These are phyloP conservation scores for Amphibolis antarctica DNA, from an alignment of 106 monocot species.

Conservation along the genomic window DNA sequence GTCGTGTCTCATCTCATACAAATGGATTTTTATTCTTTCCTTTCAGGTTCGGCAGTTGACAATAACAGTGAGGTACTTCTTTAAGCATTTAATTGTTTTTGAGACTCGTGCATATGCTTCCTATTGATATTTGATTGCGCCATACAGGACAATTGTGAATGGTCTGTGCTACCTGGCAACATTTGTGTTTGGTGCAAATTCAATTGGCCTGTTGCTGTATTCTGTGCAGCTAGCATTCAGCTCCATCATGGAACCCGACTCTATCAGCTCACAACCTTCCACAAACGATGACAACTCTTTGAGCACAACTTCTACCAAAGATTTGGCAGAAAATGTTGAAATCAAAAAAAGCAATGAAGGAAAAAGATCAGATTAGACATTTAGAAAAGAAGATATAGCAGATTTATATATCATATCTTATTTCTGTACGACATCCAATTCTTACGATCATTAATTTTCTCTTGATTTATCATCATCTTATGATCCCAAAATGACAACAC, in stretches of 20 bases:
- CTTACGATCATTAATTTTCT: too few relatives aligned
- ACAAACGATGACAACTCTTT: slow-evolving; percentile 11
- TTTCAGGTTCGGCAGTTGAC: slow-evolving; percentile 86
- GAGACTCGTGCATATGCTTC: neutral
- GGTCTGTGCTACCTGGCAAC: slow-evolving; percentile 95
- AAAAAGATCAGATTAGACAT: slow-evolving; percentile 29
- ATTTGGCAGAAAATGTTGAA: slow-evolving; percentile 14
- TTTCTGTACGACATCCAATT: neutral
- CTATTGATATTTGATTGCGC: neutral
- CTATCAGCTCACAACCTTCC: slow-evolving; percentile 10
- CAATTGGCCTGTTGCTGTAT: slow-evolving; percentile 73
- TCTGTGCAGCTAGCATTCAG: slow-evolving; percentile 60
- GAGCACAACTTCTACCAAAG: slow-evolving; percentile 15
- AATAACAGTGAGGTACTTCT: slow-evolving; percentile 67
- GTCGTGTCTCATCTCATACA: too few relatives aligned
- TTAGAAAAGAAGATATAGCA: neutral
- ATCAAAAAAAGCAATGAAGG: slow-evolving; percentile 13
- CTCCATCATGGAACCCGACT: slow-evolving; percentile 32
- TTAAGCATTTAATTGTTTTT: neutral
- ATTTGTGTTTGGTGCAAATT: slow-evolving; percentile 83
- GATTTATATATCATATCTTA: neutral
- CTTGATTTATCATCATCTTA: neutral
- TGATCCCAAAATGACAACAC: too few relatives aligned
- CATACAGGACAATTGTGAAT: slow-evolving; percentile 73
- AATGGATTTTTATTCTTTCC: neutral